Base-by-base conservation (phyloP, 306 rosid species). In the Medicago arabica region DNA sequence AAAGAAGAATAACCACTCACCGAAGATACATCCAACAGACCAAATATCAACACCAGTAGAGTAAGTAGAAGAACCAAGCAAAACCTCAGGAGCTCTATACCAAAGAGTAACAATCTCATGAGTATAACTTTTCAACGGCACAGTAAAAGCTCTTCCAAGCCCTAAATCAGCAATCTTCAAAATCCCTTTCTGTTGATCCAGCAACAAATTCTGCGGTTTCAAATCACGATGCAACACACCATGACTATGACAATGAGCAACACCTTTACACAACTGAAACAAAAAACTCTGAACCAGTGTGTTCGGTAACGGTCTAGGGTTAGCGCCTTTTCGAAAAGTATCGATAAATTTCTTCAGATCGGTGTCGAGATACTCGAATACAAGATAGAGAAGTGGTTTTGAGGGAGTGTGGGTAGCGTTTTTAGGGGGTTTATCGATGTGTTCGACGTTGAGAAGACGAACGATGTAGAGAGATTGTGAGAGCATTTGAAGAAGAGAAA, bases 21-120 rank as follows among this genome's bases (percentile, higher is more conserved):
- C 97, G 15, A 95, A 95, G 16, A 95, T 95, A 79, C 98, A 95
- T 6, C 98, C 98, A 39, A 92, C 98, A 7, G 97, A 95, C 98
- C 98, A 94, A 80, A 94, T 94, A 73, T 94, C 98, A 44, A 94
- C 98, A 3, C 87, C 96, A 25, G 98, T 94, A 64, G 98, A 94
- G 81, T 94, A 94, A 51, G 90, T 96, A 2, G 96, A 80, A 14
- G 97, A 87, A 14, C 98, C 98, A 6, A 95, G 91, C 34, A 95
- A 83, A 72, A 95, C 97, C 87, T 95, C 97, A 0, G 98, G 98
- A 0, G 97, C 97, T 25, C 98, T 82, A 8, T 95, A 95, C 98
- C 97, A 95, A 18, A 95, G 98, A 2, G 98, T 95, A 6, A 95
- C 98, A 44, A 95, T 92, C 86, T 95, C 98, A 59, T 95, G 98